These are phyloP conservation scores for Rhexocercosporidium sp. DNA, from an alignment of 2,329 filamentous ascomycete species.

Conservation along the genomic window DNA sequence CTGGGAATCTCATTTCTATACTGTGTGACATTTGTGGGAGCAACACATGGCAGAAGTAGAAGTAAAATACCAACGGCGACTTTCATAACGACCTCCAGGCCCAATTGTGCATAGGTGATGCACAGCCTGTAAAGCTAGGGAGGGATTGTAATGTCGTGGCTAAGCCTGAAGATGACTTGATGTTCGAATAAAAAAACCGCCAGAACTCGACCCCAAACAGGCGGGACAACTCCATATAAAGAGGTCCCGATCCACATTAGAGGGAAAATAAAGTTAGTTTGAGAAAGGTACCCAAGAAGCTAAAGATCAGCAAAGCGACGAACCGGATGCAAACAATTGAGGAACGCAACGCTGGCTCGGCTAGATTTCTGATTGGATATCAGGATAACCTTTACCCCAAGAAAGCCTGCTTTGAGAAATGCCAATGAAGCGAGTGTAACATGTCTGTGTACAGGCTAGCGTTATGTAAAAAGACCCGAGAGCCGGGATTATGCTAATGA, in stretches of 20 bases:
- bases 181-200: not conserved
- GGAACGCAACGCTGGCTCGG: not conserved
- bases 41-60: not conserved
- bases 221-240: not conserved
- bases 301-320: not conserved
- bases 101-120: not conserved
- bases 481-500: not conserved
- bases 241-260: not conserved
- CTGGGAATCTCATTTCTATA: not conserved
- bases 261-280: not conserved
- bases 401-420: not conserved
- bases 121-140: not conserved
- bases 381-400: not conserved
- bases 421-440: not conserved
- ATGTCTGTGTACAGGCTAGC: not conserved
- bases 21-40: not conserved
- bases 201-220: too few relatives aligned
- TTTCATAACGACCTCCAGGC: conserved; percentile 2
- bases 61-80: not conserved
- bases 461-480: not conserved
- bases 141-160: not conserved
- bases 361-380: not conserved
- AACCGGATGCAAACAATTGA: not conserved
- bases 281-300: not conserved
- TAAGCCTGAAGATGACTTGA: not conserved